These are phyloP conservation scores for Neckera pumila DNA, from an alignment of 225 moss, liverwort and hornwort species.

Conservation along the genomic window DNA sequence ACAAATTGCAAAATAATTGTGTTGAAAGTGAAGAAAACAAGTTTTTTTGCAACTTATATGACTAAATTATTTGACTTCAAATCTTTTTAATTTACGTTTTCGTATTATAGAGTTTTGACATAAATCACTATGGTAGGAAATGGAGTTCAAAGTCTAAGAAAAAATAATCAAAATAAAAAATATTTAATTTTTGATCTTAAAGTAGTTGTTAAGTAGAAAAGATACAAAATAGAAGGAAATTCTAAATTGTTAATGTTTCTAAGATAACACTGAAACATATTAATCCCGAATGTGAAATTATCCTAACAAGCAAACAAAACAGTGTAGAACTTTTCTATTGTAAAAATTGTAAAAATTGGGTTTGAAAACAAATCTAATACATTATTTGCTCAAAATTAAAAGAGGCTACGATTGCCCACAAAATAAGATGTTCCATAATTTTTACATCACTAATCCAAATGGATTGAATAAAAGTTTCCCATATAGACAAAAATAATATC, in stretches of 20 bases:
- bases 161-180: background rate
- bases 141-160: background rate
- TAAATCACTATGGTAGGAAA: no score
- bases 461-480: background rate
- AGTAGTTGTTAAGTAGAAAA: background rate
- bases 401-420: rapidly evolving
- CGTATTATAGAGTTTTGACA: background rate
- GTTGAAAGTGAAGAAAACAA: background rate
- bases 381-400: background rate
- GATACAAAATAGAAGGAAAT: background rate
- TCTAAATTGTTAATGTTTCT: background rate
- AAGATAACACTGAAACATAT: background rate
- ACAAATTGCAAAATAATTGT: background rate
- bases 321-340: rapidly evolving
- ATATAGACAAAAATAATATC: background rate
- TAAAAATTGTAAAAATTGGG: background rate
- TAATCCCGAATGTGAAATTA: background rate
- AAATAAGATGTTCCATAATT: background rate
- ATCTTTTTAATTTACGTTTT: background rate
- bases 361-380: background rate
- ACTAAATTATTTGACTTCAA: background rate
- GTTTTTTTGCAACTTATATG: background rate
- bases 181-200: background rate
- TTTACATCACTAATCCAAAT: background rate
- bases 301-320: background rate